Evolutionary conservation across 148 eudicot genomes (phyloP).

Genomic region (Spergularia bocconei): DNA sequence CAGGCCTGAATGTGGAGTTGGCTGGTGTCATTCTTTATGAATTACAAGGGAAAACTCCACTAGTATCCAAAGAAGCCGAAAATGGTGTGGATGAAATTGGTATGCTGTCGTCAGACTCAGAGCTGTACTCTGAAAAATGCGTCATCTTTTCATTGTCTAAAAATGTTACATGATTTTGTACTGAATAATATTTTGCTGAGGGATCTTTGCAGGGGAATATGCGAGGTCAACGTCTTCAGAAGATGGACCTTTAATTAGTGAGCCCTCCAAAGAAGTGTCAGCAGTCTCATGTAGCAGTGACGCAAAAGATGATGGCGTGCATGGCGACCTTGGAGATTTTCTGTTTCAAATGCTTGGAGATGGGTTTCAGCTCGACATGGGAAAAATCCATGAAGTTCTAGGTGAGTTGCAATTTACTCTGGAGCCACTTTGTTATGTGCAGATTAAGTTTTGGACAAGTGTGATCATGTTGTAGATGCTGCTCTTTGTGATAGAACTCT

Average conservation of each 20-base stretch:
- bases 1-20: conserved; percentile 39
- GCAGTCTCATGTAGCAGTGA: conserved; percentile 9
- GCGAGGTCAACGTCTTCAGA: conserved; percentile 5
- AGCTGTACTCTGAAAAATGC: conserved; percentile 8
- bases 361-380: conserved; percentile 59
- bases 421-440: background rate
- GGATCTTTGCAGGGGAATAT: background rate
- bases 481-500: background rate
- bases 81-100: conserved; percentile 14
- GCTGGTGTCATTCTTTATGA: conserved; percentile 54
- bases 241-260: conserved; percentile 7
- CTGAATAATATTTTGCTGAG: background rate
- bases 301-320: conserved; percentile 28
- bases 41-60: conserved; percentile 32
- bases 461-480: background rate
- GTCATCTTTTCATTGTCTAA: background rate
- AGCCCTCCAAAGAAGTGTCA: background rate
- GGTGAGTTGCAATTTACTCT: conserved; percentile 36
- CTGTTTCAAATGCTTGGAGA: conserved; percentile 71
- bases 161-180: background rate
- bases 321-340: conserved; percentile 52
- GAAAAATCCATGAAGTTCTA: conserved; percentile 59
- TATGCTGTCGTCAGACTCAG: background rate
- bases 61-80: conserved; percentile 25
- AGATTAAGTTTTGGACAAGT: background rate